Percentiles rank a stretch among this genome's conserved stretches.
Evolutionary conservation across 306 rosid genomes (phyloP).

Genomic region (Malus domestica): DNA sequence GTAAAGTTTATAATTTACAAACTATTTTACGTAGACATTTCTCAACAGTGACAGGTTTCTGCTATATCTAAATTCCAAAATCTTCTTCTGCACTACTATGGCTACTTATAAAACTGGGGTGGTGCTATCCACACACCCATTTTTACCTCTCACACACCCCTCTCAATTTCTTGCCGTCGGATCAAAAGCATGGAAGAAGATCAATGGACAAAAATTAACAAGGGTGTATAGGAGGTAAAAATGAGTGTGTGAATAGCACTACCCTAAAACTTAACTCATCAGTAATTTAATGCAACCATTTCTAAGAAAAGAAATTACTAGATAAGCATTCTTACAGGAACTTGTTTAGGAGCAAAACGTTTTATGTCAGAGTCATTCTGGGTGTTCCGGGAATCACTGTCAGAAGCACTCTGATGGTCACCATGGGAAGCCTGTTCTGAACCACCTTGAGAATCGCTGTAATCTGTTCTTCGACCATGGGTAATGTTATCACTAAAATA

Average conservation of each 20-base stretch:
- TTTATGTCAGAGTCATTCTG: constrained; percentile 16
- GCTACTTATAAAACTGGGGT: neutral
- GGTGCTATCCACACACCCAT: too few relatives aligned
- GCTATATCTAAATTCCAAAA: neutral
- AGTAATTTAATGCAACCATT: neutral
- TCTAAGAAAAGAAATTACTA: neutral
- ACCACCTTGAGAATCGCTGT: constrained; percentile 21
- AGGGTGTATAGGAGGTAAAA: too few relatives aligned
- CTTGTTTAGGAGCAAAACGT: constrained; percentile 28
- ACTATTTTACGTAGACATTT: too few relatives aligned
- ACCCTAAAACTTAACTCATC: neutral
- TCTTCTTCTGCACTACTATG: neutral
- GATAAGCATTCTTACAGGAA: constrained; percentile 39
- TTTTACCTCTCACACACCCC: too few relatives aligned
- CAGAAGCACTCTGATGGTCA: constrained; percentile 19
- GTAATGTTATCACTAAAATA: constrained; percentile 43
- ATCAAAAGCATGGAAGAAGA: too few relatives aligned
- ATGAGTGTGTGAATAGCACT: too few relatives aligned
- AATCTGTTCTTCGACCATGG: constrained; percentile 29
- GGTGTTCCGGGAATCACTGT: constrained; percentile 10
- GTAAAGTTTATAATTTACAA: too few relatives aligned
- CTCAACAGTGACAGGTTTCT: neutral
- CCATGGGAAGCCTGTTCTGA: constrained; percentile 25
- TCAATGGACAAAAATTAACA: too few relatives aligned
- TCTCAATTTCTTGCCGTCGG: too few relatives aligned